phyloP scores from a whole-genome alignment of 495 filamentous ascomycete genomes.

The Penicillium alfredii region DNA sequence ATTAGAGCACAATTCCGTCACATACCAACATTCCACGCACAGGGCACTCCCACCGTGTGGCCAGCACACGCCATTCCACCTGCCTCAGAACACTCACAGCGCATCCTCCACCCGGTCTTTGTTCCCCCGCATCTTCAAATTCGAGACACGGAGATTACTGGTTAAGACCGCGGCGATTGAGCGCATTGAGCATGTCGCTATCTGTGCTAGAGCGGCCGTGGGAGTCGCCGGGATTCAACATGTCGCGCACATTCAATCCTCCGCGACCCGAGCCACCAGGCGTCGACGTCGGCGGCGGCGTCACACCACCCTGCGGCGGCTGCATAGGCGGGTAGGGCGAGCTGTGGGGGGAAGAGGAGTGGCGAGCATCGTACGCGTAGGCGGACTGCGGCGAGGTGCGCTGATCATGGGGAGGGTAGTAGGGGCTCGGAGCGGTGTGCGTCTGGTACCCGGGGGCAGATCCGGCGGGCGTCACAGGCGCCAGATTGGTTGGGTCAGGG shows the following conservation, averaged over 20 bases:
- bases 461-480: conserved; percentile 46
- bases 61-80: conserved; percentile 24
- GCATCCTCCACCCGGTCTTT: conserved; percentile 1
- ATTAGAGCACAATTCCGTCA: too few relatives aligned
- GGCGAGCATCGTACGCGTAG: conserved; percentile 44
- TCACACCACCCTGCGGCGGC: conserved; percentile 27
- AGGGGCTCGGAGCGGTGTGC: conserved; percentile 39
- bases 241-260: conserved; percentile 49
- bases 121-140: conserved; percentile 1
- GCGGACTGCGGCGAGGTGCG: conserved; percentile 46
- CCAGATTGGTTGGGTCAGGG: conserved; percentile 50
- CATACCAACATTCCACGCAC: too few relatives aligned
- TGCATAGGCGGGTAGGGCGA: conserved; percentile 45
- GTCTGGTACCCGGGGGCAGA: conserved; percentile 46
- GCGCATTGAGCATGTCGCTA: conserved; percentile 51
- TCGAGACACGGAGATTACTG: conserved; percentile 9
- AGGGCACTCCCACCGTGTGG: conserved; percentile 23
- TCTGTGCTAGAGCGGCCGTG: conserved; percentile 48
- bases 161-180: conserved; percentile 42
- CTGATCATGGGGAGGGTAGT: conserved; percentile 44
- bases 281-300: conserved; percentile 37
- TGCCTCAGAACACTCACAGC: conserved; percentile 8
- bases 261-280: conserved; percentile 35
- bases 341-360: conserved; percentile 45
- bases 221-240: conserved; percentile 43